These are phyloP conservation scores for Ogataea nakhonphanomensis DNA, from an alignment of 805 yeast species.

Conservation along the genomic window DNA sequence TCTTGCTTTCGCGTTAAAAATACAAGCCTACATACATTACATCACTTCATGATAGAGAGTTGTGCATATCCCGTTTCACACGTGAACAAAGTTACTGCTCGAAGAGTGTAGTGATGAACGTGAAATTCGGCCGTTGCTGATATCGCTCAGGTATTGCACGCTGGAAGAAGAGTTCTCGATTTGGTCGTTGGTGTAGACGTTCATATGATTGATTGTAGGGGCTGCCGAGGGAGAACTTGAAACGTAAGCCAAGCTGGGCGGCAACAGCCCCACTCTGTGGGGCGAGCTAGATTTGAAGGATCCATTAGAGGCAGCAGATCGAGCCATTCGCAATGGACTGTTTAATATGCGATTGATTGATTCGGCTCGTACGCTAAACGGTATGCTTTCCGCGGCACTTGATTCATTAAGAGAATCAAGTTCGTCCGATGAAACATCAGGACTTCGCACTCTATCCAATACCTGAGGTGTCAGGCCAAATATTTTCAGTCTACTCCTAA, in stretches of 20 bases:
- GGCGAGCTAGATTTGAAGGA: slow-evolving; percentile 18
- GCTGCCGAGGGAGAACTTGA: slow-evolving; percentile 18
- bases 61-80: slow-evolving; percentile 4
- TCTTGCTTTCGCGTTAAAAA: slow-evolving; percentile 6
- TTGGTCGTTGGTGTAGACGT: slow-evolving; percentile 21
- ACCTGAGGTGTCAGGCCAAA: slow-evolving; percentile 3
- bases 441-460: neutral
- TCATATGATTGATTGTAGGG: slow-evolving; percentile 15
- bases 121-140: slow-evolving; percentile 18
- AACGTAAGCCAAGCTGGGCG: slow-evolving; percentile 12
- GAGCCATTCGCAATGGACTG: slow-evolving; percentile 20
- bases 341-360: slow-evolving; percentile 17
- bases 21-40: slow-evolving; percentile 7
- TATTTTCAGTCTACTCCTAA: slow-evolving; percentile 8
- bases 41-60: slow-evolving; percentile 4
- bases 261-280: slow-evolving; percentile 16
- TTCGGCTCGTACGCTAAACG: slow-evolving; percentile 18
- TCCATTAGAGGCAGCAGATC: slow-evolving; percentile 20
- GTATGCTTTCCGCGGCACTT: slow-evolving; percentile 8
- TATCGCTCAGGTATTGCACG: slow-evolving; percentile 22
- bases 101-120: slow-evolving; percentile 6
- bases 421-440: slow-evolving; percentile 11
- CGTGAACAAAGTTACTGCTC: slow-evolving; percentile 3
- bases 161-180: slow-evolving; percentile 16
- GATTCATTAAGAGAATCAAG: slow-evolving; percentile 17